phyloP scores from a whole-genome alignment of 2,329 filamentous ascomycete genomes.

The Penicillium sclerotiorum region DNA sequence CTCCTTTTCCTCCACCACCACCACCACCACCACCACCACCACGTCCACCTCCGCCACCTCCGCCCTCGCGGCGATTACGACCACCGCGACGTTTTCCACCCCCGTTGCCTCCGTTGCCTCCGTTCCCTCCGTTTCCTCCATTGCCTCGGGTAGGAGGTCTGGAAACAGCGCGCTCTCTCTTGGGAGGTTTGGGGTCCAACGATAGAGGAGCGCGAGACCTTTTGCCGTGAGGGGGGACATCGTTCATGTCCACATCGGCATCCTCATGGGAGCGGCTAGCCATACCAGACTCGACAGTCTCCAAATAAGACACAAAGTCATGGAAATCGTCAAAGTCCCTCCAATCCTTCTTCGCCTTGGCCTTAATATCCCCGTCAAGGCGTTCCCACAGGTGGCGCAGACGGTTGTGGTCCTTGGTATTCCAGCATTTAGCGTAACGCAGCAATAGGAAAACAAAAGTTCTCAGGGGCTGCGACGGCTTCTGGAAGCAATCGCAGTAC shows the following conservation, averaged over 20 bases:
- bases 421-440: conserved; percentile 10
- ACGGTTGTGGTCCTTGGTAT: conserved; percentile 7
- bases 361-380: conserved; percentile 1
- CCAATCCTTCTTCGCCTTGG: conserved; percentile 5
- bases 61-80: too few species aligned
- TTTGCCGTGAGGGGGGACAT: too few species aligned
- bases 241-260: too few species aligned
- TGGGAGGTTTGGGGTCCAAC: too few species aligned
- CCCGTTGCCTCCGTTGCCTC: too few species aligned
- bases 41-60: neutral
- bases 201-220: too few species aligned
- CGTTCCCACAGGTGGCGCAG: conserved; percentile 17
- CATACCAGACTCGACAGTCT: neutral
- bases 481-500: conserved; percentile 9
- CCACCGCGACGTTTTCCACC: too few species aligned
- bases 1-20: too few species aligned
- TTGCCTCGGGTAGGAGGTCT: too few species aligned
- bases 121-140: too few species aligned
- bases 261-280: too few species aligned
- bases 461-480: conserved; percentile 4
- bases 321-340: conserved; percentile 11
- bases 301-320: conserved; percentile 12
- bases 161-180: too few species aligned
- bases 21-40: neutral
- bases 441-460: conserved; percentile 13